Evolutionary conservation across 768 basidiomycete genomes (phyloP).

Genomic region (Tephrocybe sp.): DNA sequence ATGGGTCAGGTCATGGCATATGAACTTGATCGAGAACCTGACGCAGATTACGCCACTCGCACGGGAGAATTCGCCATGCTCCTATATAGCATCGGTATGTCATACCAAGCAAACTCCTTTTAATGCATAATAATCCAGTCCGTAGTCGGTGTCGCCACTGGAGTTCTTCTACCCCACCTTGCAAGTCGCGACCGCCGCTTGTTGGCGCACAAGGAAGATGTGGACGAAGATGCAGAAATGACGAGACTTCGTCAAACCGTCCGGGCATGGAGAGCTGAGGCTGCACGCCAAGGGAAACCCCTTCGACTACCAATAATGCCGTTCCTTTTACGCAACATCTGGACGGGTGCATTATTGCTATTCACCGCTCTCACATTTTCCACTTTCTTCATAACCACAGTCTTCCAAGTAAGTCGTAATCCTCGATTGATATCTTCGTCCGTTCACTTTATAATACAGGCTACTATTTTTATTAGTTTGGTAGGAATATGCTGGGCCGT

Average conservation of each 20-base stretch:
- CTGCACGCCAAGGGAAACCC: conserved; percentile 68
- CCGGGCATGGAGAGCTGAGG: conserved; percentile 81
- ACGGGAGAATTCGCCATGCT: conserved; percentile 88
- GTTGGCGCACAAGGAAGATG: conserved; percentile 67
- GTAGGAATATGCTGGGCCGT: conserved; percentile 96
- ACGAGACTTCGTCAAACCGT: conserved; percentile 69
- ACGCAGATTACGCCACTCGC: conserved; percentile 79
- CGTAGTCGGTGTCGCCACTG: conserved; percentile 81
- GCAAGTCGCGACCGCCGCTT: conserved; percentile 79
- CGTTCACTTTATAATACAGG: conserved; percentile 37
- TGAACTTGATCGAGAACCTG: conserved; percentile 69
- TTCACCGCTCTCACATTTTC: conserved; percentile 78
- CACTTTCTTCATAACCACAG: conserved; percentile 84
- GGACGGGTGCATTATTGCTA: conserved; percentile 82
- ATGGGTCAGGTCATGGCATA: conserved; percentile 92
- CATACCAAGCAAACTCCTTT: neutral
- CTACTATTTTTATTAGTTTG: conserved; percentile 76
- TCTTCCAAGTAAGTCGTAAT: conserved; percentile 51
- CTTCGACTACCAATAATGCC: conserved; percentile 85
- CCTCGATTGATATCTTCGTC: neutral
- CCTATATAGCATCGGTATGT: conserved; percentile 82
- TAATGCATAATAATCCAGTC: neutral
- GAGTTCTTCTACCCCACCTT: conserved; percentile 76
- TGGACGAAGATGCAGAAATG: conserved; percentile 73
- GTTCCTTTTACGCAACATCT: conserved; percentile 88